phyloP scores from a whole-genome alignment of 139 green algal species.

The Coccomyxa sp. region DNA sequence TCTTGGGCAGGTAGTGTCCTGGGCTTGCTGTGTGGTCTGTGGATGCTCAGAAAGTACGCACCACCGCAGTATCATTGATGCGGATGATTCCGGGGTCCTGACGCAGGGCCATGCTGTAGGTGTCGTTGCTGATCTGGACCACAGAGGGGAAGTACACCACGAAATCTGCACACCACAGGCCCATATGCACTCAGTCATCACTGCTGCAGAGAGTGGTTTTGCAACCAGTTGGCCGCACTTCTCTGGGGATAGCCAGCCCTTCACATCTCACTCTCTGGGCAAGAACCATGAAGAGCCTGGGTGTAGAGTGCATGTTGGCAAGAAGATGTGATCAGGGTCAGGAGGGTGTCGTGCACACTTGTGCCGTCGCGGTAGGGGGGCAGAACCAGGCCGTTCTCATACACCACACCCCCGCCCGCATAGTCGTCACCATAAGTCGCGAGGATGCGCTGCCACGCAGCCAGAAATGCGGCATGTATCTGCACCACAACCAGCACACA shows the following conservation, averaged over 20 bases:
- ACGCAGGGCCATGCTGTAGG: not conserved
- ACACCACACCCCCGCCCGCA: too few relatives aligned
- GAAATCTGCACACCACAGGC: not conserved
- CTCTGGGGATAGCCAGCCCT: not conserved
- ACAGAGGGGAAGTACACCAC: not conserved
- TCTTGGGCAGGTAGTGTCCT: too few relatives aligned
- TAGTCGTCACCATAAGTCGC: too few relatives aligned
- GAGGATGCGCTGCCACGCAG: too few relatives aligned
- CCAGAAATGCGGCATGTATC: too few relatives aligned
- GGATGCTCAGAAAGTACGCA: not conserved
- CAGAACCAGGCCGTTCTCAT: too few relatives aligned
- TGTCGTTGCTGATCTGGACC: not conserved
- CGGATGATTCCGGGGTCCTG: not conserved
- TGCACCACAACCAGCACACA: too few relatives aligned
- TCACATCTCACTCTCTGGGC: not conserved
- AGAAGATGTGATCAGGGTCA: not conserved
- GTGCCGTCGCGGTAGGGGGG: too few relatives aligned
- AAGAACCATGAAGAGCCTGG: not conserved
- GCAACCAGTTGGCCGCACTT: not conserved
- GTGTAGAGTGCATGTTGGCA: not conserved
- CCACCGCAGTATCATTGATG: not conserved
- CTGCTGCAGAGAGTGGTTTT: too few relatives aligned
- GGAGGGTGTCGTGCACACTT: too few relatives aligned
- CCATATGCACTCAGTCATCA: too few relatives aligned
- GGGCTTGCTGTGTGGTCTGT: not conserved